These are phyloP conservation scores for Tulasnella sp. DNA, from an alignment of 768 basidiomycete species.

Conservation along the genomic window DNA sequence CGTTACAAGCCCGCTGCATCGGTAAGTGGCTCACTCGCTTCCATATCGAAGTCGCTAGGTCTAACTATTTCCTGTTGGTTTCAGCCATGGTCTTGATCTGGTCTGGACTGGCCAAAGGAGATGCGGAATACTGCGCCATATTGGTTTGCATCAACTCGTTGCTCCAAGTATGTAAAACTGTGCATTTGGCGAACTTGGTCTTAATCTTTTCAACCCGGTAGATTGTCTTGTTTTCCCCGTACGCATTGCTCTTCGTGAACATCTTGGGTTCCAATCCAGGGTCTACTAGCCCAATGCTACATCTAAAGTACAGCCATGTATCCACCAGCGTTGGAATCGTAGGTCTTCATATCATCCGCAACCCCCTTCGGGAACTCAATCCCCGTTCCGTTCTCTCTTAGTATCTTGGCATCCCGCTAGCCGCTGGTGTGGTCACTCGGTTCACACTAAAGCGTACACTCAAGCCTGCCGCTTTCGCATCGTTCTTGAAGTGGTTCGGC, in stretches of 20 bases:
- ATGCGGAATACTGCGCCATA: constrained; percentile 69
- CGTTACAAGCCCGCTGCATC: constrained; percentile 20
- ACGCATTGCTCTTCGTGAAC: constrained; percentile 68
- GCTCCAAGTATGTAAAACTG: too few species aligned
- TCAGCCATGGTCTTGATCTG: constrained; percentile 75
- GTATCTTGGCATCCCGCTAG: constrained; percentile 82
- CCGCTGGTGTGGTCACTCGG: constrained; percentile 66
- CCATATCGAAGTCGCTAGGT: too few species aligned
- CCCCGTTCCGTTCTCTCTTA: constrained; percentile 31
- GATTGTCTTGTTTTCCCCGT: constrained; percentile 70
- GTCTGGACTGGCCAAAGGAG: constrained; percentile 68
- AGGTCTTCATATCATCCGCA: constrained; percentile 35
- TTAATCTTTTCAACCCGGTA: background rate
- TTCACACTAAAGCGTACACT: constrained; percentile 47
- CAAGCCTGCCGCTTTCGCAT: constrained; percentile 49
- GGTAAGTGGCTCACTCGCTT: background rate
- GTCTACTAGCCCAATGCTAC: constrained; percentile 36
- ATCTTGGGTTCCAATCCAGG: constrained; percentile 50
- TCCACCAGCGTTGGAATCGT: constrained; percentile 70
- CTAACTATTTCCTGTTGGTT: too few species aligned
- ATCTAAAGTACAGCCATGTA: constrained; percentile 55
- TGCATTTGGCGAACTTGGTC: too few species aligned
- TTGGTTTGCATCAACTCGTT: constrained; percentile 54
- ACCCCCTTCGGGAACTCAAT: background rate
- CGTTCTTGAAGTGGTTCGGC: constrained; percentile 63